These are phyloP conservation scores for Solanum okadae DNA, from an alignment of 257 asterid species.

Conservation along the genomic window DNA sequence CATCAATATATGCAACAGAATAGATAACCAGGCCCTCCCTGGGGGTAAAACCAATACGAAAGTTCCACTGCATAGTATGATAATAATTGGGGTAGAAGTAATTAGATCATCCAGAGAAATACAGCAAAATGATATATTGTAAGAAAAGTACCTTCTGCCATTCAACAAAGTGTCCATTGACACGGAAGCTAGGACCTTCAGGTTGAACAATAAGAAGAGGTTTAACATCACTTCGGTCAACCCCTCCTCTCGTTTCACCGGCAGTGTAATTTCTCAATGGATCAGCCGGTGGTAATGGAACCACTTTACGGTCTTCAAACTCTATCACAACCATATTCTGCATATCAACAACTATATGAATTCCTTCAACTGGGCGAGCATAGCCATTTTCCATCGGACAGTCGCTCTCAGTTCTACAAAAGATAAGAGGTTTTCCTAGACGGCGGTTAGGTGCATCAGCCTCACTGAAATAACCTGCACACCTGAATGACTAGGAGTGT, in stretches of 20 bases:
- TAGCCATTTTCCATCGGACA: slow-evolving; percentile 25
- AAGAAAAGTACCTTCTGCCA: slow-evolving; percentile 20
- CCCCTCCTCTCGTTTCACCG: slow-evolving; percentile 22
- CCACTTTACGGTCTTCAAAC: slow-evolving; percentile 52
- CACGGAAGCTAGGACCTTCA: slow-evolving; percentile 26
- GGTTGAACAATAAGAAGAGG: slow-evolving; percentile 20
- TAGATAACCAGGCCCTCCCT: slow-evolving; percentile 20
- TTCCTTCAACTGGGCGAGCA: slow-evolving; percentile 28
- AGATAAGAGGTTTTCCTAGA: slow-evolving; percentile 49
- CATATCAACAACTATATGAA: slow-evolving; percentile 36
- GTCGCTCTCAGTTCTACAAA: slow-evolving; percentile 34
- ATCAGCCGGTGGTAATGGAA: slow-evolving; percentile 49
- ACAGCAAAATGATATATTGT: background rate
- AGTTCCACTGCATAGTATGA: slow-evolving; percentile 16
- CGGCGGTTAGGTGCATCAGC: slow-evolving; percentile 51
- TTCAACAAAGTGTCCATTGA: slow-evolving; percentile 16
- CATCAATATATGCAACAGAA: slow-evolving; percentile 24
- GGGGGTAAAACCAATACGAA: slow-evolving; percentile 23
- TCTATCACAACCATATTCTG: slow-evolving; percentile 48
- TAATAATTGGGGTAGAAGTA: background rate
- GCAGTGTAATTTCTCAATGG: slow-evolving; percentile 22
- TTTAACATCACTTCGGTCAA: slow-evolving; percentile 25
- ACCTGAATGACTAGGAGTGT: slow-evolving; percentile 21
- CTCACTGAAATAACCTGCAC: slow-evolving; percentile 49
- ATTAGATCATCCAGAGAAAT: background rate